Percentiles rank a stretch among this genome's conserved stretches.
Evolutionary conservation across 2,329 filamentous ascomycete genomes (phyloP).

Genomic region (Onygenales sp.): DNA sequence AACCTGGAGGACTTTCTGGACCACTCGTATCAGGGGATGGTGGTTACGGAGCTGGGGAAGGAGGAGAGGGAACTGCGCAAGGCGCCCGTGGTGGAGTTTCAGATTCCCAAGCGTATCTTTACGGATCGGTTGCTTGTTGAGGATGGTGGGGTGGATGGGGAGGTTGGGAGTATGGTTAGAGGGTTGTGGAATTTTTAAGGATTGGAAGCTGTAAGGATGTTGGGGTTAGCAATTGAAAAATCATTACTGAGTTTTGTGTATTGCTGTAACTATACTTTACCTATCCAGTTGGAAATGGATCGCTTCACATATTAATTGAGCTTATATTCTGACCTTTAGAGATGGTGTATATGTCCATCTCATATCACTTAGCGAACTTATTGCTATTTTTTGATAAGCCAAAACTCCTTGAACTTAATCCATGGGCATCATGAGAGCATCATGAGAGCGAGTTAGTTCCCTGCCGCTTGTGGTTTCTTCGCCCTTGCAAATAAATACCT

Average conservation of each 20-base stretch:
- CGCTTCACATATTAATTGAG: too few species aligned
- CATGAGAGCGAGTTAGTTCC: too few species aligned
- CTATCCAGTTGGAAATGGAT: too few species aligned
- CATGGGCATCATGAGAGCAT: too few species aligned
- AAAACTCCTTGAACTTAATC: too few species aligned
- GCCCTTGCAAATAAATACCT: too few species aligned
- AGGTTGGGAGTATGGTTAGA: slow-evolving; percentile 26
- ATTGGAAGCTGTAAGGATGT: too few species aligned
- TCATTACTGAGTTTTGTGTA: slow-evolving; percentile 17
- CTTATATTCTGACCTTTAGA: too few species aligned
- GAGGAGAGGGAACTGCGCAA: slow-evolving; percentile 71
- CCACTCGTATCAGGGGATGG: slow-evolving; percentile 68
- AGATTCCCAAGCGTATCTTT: slow-evolving; percentile 83
- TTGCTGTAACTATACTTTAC: not conserved
- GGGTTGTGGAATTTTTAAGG: slow-evolving; percentile 40
- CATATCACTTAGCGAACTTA: too few species aligned
- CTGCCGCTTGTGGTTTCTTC: too few species aligned
- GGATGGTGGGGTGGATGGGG: slow-evolving; percentile 30
- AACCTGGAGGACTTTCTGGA: slow-evolving; percentile 96
- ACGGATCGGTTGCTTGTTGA: slow-evolving; percentile 31
- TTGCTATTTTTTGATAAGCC: too few species aligned
- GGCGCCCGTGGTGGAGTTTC: slow-evolving; percentile 79
- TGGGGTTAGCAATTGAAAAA: slow-evolving; percentile 20
- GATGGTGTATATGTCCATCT: too few species aligned
- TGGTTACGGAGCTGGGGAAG: slow-evolving; percentile 64